Conservation (phyloP, 1,284 basidiomycete genomes). For the Megacollybia platyphylla region DNA sequence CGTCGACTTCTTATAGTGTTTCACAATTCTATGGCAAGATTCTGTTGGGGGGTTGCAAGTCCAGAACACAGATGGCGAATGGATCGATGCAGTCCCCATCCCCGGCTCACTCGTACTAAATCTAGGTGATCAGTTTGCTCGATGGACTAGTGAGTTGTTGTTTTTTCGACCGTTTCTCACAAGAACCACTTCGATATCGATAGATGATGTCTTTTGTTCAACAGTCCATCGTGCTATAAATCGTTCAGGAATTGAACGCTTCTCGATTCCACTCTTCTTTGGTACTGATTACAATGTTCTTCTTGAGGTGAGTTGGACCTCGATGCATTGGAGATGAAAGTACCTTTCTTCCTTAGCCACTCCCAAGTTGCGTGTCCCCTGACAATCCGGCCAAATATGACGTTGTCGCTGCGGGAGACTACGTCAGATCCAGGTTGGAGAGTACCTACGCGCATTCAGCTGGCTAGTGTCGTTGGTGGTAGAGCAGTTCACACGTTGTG, state of each 20-base stretch:
- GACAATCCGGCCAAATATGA: slow-evolving; percentile 59
- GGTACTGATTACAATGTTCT: slow-evolving; percentile 67
- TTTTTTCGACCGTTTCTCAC: not conserved
- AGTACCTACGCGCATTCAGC: slow-evolving; percentile 41
- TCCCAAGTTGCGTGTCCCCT: slow-evolving; percentile 58
- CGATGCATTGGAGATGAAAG: slow-evolving; percentile 27
- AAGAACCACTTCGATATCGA: not conserved
- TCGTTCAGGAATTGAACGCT: slow-evolving; percentile 52
- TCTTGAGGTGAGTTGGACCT: slow-evolving; percentile 38
- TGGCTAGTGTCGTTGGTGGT: not conserved
- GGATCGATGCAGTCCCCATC: slow-evolving; percentile 60
- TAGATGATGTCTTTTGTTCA: slow-evolving; percentile 81
- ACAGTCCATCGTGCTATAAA: slow-evolving; percentile 80
- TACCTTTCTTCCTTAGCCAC: slow-evolving; percentile 30
- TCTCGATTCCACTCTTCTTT: slow-evolving; percentile 76
- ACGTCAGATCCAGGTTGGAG: slow-evolving; percentile 52
- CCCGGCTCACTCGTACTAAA: slow-evolving; percentile 48
- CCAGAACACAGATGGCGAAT: slow-evolving; percentile 40
- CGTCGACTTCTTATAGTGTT: slow-evolving; percentile 37
- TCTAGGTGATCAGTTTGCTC: slow-evolving; percentile 78
- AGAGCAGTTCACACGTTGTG: not conserved
- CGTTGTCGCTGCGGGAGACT: slow-evolving; percentile 59
- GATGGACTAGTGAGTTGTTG: slow-evolving; percentile 68
- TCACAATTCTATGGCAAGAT: slow-evolving; percentile 77
- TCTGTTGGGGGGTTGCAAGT: slow-evolving; percentile 41